phyloP scores from a whole-genome alignment of 2,329 filamentous ascomycete genomes.

The Pseudocercospora musae region DNA sequence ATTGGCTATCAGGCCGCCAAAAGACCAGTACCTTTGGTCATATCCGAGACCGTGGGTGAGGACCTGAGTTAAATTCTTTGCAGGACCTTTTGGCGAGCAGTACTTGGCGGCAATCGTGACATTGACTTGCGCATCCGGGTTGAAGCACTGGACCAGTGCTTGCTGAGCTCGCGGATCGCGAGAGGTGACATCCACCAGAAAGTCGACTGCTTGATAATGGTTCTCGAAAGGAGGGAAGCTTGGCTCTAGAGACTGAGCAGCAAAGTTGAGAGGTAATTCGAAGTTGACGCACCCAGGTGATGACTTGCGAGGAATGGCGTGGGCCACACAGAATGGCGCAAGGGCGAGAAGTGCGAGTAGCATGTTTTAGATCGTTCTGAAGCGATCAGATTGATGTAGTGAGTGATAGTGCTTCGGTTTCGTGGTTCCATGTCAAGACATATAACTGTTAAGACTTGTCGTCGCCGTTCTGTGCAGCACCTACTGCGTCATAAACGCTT shows the following conservation, averaged over 20 bases:
- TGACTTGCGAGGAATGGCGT: not conserved
- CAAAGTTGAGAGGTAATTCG: constrained; percentile 8
- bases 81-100: constrained; percentile 11
- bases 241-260: constrained; percentile 8
- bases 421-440: not conserved
- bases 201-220: constrained; percentile 17
- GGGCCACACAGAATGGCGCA: not conserved
- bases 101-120: constrained; percentile 20
- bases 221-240: constrained; percentile 15
- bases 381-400: not conserved
- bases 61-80: constrained; percentile 15
- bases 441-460: not conserved
- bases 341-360: not conserved
- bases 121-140: constrained; percentile 7
- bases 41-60: constrained; percentile 24
- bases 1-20: constrained; percentile 17
- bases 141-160: constrained; percentile 8
- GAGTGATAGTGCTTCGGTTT: not conserved
- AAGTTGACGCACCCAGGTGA: constrained; percentile 15
- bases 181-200: constrained; percentile 9
- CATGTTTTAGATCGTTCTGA: not conserved
- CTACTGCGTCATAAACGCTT: not conserved
- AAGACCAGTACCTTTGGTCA: constrained; percentile 23
- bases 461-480: not conserved
- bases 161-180: constrained; percentile 4